phyloP scores from a whole-genome alignment of 805 yeast genomes.

The Teunomyces gatunensis region DNA sequence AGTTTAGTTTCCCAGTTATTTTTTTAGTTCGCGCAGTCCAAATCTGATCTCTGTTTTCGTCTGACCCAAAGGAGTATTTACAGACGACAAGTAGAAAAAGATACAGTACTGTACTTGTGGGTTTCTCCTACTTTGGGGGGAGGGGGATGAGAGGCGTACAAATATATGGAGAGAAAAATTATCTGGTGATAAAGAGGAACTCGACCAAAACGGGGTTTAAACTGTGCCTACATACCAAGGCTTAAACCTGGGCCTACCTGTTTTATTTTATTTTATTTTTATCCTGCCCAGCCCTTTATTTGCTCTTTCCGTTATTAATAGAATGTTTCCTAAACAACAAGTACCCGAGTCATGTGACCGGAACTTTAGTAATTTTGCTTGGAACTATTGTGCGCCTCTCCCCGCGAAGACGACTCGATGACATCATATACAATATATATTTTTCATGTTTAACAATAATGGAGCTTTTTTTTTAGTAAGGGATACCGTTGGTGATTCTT shows the following conservation, averaged over 20 bases:
- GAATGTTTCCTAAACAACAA: not conserved
- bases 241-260: not conserved
- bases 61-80: not conserved
- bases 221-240: slow-evolving; percentile 2
- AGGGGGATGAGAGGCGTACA: not conserved
- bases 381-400: no score
- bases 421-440: not conserved
- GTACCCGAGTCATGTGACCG: not conserved
- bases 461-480: slow-evolving; percentile 53
- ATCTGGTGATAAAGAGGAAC: not conserved
- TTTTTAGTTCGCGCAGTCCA: not conserved
- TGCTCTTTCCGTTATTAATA: not conserved
- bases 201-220: no score
- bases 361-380: not conserved
- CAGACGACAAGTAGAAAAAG: not conserved
- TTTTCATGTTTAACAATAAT: not conserved
- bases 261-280: not conserved
- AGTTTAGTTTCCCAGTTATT: not conserved
- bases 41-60: slow-evolving; percentile 4
- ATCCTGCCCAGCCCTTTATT: not conserved
- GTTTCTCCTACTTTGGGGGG: not conserved
- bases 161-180: no score
- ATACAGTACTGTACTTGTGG: no score
- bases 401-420: not conserved
- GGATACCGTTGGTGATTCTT: slow-evolving; percentile 93